phyloP scores from a whole-genome alignment of 2,329 filamentous ascomycete genomes.

The Aspergillus niger region DNA sequence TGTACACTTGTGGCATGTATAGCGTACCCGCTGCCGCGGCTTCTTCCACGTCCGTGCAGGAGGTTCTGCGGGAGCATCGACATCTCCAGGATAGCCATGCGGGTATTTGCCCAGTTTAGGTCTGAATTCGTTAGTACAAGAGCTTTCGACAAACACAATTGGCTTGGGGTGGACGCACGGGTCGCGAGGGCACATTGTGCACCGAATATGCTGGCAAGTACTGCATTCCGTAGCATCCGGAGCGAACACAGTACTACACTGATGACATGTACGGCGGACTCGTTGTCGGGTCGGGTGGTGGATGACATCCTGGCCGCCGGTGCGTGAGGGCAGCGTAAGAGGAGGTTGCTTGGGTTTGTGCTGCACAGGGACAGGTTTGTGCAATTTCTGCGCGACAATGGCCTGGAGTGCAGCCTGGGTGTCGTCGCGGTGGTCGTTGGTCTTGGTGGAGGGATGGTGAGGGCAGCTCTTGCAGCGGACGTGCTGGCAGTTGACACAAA shows the following conservation, averaged over 20 bases:
- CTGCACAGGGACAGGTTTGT: slow-evolving; percentile 43
- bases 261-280: slow-evolving; percentile 74
- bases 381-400: slow-evolving; percentile 18
- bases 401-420: slow-evolving; percentile 44
- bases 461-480: slow-evolving; percentile 77
- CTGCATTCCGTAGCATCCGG: slow-evolving; percentile 64
- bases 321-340: slow-evolving; percentile 61
- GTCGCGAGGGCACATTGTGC: slow-evolving; percentile 77
- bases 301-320: slow-evolving; percentile 69
- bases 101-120: slow-evolving; percentile 47
- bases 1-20: slow-evolving; percentile 45
- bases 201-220: slow-evolving; percentile 71
- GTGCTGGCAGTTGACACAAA: slow-evolving; percentile 77
- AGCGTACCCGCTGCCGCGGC: slow-evolving; percentile 42
- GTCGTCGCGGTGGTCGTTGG: slow-evolving; percentile 52
- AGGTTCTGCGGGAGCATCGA: slow-evolving; percentile 36
- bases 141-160: not conserved
- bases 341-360: slow-evolving; percentile 39
- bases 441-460: slow-evolving; percentile 69
- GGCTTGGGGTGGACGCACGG: slow-evolving; percentile 60
- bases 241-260: slow-evolving; percentile 66
- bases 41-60: slow-evolving; percentile 42
- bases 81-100: slow-evolving; percentile 49
- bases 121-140: slow-evolving; percentile 25
- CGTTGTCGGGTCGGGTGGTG: slow-evolving; percentile 72